phyloP scores from a whole-genome alignment of 192 early-diverging fungal species.

The Powellomyces hirtus region DNA sequence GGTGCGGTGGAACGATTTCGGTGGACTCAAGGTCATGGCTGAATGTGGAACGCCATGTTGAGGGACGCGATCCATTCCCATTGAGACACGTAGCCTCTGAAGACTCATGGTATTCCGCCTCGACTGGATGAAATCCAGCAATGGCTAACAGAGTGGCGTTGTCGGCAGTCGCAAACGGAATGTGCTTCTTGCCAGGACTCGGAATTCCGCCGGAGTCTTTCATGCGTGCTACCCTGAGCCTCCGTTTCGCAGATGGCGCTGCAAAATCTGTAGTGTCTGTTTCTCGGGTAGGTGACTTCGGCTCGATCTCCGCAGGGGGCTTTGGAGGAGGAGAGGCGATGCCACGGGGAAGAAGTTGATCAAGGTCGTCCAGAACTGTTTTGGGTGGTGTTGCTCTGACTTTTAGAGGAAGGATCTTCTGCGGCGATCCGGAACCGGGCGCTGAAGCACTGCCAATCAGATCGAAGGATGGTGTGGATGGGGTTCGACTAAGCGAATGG shows the following conservation, averaged over 20 bases:
- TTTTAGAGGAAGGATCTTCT: not conserved
- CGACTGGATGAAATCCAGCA: not conserved
- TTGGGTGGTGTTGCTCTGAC: not conserved
- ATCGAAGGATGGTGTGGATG: too few relatives aligned
- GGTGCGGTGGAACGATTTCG: not conserved
- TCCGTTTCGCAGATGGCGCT: not conserved
- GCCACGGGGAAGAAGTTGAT: not conserved
- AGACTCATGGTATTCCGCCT: not conserved
- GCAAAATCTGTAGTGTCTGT: not conserved
- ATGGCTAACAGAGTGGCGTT: not conserved
- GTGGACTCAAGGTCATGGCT: not conserved
- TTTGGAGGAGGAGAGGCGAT: not conserved
- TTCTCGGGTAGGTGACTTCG: not conserved
- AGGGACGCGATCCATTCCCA: not conserved
- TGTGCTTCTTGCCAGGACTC: not conserved
- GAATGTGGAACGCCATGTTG: not conserved
- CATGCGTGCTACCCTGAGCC: not conserved
- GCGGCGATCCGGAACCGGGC: too few relatives aligned
- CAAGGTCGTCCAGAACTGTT: not conserved
- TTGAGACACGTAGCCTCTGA: too few relatives aligned
- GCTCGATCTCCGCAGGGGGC: not conserved
- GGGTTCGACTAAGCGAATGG: not conserved
- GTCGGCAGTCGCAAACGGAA: not conserved
- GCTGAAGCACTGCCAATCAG: too few relatives aligned
- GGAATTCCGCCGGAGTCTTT: not conserved